Evolutionary conservation across 139 green algal genomes (phyloP), one percentile per base, ranked within the genome.

Genomic region (Chlamydomonas urium): DNA sequence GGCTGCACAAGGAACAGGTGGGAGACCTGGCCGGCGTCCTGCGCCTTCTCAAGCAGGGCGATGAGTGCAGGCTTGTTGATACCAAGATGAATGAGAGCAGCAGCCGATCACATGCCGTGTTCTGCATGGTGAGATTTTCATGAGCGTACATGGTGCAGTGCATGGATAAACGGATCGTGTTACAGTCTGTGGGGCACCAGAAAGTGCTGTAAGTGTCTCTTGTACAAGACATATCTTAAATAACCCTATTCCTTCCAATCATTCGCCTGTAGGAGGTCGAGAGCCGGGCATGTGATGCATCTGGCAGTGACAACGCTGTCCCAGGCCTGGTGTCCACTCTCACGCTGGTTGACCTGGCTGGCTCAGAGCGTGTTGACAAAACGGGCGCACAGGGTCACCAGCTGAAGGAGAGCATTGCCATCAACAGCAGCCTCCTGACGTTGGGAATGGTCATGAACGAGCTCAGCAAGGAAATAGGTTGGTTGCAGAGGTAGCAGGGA

Each of bases 371-470:
- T 35, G 80, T 96, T 3, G 78, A 83, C 47, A 98, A 98, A 83
- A 98, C 94, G 2, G 90, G 91, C 4, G 91, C 94, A 0, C 93
- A 97, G 76, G 94, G 94, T 24, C 78, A 92, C 38, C 84, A 93
- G n/a, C 86, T 91, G 80, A 97, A 97, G 78, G 94, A 98, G 82
- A 93, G 94, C 48, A 87, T 86, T 4, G 84, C 88, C 35, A 98
- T 98, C 87, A 98, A 98, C 85, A 96, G 94, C 73, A 89, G 75
- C 66, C 74, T 97, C 69, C 82, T 96, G 6, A 94, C 86, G 14
- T 82, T 97, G 32, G 92, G 92, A 57, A 96, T 84, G 10, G 94
- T 98, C 4, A 98, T 98, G 86, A 97, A 97, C 76, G 97, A 97
- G 84, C 90, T 98, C 5, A 85, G 66, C 33, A 91, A 97, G 78